A percentile compares a stretch with the other conserved stretches of the same genome.
Conservation (phyloP, 1,139 yeast genomes). For the Debaryomycetaceae sp. region DNA sequence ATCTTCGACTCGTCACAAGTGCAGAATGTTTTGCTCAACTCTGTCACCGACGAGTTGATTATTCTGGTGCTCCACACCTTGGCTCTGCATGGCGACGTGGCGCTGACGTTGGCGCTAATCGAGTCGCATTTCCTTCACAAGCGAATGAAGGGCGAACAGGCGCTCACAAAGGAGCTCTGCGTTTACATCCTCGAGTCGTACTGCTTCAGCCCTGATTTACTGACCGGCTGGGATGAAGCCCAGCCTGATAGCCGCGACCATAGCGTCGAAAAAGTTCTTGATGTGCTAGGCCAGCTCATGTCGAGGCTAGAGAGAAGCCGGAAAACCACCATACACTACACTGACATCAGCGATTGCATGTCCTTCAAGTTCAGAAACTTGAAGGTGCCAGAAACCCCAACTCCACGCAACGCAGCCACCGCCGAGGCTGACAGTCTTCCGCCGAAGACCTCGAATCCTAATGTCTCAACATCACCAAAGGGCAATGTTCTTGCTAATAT, state of each 20-base stretch:
- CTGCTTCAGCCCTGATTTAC: conserved; percentile 21
- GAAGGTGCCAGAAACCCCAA: conserved; percentile 16
- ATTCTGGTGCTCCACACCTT: conserved; percentile 28
- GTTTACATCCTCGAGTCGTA: conserved; percentile 34
- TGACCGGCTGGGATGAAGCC: conserved; percentile 11
- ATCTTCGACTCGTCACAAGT: conserved; percentile 13
- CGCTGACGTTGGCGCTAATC: conserved; percentile 29
- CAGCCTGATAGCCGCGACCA: conserved; percentile 15
- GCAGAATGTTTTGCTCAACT: conserved; percentile 9
- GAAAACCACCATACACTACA: conserved; percentile 16
- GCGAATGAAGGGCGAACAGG: conserved; percentile 27
- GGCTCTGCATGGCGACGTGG: conserved; percentile 35
- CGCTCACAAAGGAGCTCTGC: conserved; percentile 31
- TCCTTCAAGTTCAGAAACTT: conserved; percentile 27
- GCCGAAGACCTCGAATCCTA: conserved; percentile 6
- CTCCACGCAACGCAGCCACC: conserved; percentile 9
- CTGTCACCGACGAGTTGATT: conserved; percentile 15
- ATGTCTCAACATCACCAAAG: conserved; percentile 15
- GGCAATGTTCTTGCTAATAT: conserved; percentile 35
- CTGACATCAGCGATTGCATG: conserved; percentile 29
- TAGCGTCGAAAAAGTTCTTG: conserved; percentile 26
- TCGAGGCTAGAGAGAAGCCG: conserved; percentile 11
- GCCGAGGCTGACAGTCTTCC: conserved; percentile 6
- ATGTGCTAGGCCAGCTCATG: conserved; percentile 27
- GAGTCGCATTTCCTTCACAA: conserved; percentile 36